Base-by-base conservation (phyloP, 768 basidiomycete genomes). In the button mushroom (Agaricus bisporus) region DNA sequence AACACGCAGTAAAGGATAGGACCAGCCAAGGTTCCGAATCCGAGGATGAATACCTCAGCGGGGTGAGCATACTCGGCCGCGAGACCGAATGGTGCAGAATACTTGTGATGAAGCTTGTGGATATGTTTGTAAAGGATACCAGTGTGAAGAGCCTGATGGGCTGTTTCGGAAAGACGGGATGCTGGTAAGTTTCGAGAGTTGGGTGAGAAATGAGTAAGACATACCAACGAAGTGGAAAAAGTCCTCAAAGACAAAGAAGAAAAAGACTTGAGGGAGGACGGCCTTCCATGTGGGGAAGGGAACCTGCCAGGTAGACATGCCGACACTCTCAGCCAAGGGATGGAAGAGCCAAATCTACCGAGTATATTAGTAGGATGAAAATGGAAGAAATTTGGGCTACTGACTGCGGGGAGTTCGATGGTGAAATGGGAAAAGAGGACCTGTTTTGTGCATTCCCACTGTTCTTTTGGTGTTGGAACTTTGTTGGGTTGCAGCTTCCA, bases 31-130 rank as follows among this genome's bases (percentile, higher is more conserved):
- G 95, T 97, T 32, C 95, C 97, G 15, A 84, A 81, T 22, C 94
- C 95, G 49, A 98, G 86, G 60, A 98, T 93, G 66, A 97, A 83
- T 49, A 95, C 90, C 69, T 99, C 97, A 10, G 92, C 83, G 0
- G 97, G 97, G 70, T 99, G 97, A 1, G 97, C 95, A 66, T 98
- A 98, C 69, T 99, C 95, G 2, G 97, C 95, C 1, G 91, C 95
- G 28, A 99, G 82, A 56, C 97, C 97, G 64, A 98, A 97, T 0
- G 97, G 97, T 15, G 95, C 95, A 8, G 88, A 88, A 70, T 92
- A 97, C 64, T 93, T 91, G 81, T 98, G 97, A 68, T 99, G 97
- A 35, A 98, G 77, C 71, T 97, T 95, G 80, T 97, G 94, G 59
- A 97, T 91, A 68, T 94, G 77, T 69, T 87, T 91, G 78, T 95